Evolutionary conservation across 345 rosid genomes (phyloP).

Genomic region (Chamaenerion angustifolium): DNA sequence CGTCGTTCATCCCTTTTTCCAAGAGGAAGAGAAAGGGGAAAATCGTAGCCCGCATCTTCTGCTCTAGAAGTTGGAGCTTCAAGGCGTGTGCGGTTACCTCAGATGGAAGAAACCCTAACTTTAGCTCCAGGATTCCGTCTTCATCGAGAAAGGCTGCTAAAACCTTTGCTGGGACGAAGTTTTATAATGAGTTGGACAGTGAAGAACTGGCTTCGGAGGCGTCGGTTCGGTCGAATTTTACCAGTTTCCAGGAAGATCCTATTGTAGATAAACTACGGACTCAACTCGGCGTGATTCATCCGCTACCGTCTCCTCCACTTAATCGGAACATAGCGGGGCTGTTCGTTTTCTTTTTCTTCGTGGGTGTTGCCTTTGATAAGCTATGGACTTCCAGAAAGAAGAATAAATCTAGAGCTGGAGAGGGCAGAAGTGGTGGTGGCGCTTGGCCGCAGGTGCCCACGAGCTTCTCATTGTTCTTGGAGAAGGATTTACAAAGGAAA

Average conservation of each 20-base stretch:
- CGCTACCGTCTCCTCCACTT: constrained; percentile 82
- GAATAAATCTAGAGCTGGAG: constrained; percentile 12
- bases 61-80: constrained; percentile 16
- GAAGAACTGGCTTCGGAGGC: constrained; percentile 24
- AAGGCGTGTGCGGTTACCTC: constrained; percentile 25
- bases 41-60: background rate
- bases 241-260: constrained; percentile 63
- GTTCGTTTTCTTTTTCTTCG: constrained; percentile 78
- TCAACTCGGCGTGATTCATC: constrained; percentile 76
- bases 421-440: constrained; percentile 19
- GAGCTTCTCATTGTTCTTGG: constrained; percentile 68
- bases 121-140: constrained; percentile 17
- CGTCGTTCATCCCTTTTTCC: constrained; percentile 9
- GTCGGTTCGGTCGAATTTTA: constrained; percentile 36
- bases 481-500: constrained; percentile 91
- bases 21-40: constrained; percentile 11
- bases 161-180: constrained; percentile 22
- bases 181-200: constrained; percentile 37
- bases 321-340: constrained; percentile 50
- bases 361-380: constrained; percentile 83
- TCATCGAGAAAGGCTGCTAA: constrained; percentile 24
- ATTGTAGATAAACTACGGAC: constrained; percentile 81
- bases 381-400: constrained; percentile 67
- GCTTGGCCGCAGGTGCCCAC: constrained; percentile 80
- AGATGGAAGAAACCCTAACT: constrained; percentile 10